Evolutionary conservation across 1,284 basidiomycete species (phyloP).

Genomic region (Erythrobasidium hasegawianum): DNA sequence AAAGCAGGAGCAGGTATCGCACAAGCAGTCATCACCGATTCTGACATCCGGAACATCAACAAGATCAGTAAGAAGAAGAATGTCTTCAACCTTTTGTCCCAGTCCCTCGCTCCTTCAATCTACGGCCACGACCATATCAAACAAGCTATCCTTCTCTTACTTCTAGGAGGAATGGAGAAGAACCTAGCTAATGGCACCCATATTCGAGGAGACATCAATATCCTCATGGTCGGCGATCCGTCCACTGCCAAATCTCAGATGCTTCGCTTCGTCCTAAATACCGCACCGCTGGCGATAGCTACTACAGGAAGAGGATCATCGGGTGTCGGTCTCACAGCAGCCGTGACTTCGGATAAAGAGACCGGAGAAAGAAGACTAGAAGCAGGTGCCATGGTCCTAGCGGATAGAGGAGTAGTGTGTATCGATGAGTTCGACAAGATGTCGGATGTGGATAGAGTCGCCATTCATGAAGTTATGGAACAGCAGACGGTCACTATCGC

Average conservation of each 20-base stretch:
- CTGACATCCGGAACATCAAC: conserved; percentile 94
- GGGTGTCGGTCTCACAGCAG: conserved; percentile 98
- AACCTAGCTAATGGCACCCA: conserved; percentile 96
- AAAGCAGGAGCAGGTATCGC: conserved; percentile 95
- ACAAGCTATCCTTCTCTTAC: conserved; percentile 81
- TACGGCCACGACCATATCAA: conserved; percentile 97
- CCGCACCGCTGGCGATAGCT: conserved; percentile 93
- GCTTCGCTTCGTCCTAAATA: conserved; percentile 91
- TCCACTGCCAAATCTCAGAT: conserved; percentile 97
- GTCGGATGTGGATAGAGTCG: conserved; percentile 98
- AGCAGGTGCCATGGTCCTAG: conserved; percentile 98
- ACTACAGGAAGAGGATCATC: conserved; percentile 97
- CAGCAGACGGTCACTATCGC: conserved; percentile 96
- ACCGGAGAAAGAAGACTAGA: conserved; percentile 93
- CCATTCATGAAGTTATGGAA: conserved; percentile 99
- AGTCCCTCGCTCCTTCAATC: conserved; percentile 95
- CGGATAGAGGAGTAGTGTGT: conserved; percentile 98
- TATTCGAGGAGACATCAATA: conserved; percentile 98
- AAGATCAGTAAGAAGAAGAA: conserved; percentile 72
- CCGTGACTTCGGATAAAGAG: conserved; percentile 96
- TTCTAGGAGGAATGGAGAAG: conserved; percentile 96
- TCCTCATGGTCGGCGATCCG: conserved; percentile 99
- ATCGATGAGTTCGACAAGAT: conserved; percentile 99
- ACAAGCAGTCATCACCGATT: conserved; percentile 85
- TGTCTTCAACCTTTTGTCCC: conserved; percentile 83